Conservation (phyloP, 345 rosid genomes). For the Kernera saxatilis region DNA sequence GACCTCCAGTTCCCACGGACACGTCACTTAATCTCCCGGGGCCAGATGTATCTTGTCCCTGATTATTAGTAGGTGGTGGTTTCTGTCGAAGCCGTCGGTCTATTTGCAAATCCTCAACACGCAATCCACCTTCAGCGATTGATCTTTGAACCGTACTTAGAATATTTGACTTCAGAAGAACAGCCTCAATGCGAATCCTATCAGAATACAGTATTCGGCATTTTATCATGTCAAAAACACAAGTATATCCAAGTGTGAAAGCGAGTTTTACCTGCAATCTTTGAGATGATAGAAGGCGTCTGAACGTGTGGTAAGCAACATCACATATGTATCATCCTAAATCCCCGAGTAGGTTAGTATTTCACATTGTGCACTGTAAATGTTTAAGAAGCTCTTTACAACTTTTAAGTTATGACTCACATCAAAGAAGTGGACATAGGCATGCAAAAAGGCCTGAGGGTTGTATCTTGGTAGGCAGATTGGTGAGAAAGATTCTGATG, state of each 20-base stretch:
- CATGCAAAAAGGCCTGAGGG: slow-evolving; percentile 89
- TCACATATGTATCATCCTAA: slow-evolving; percentile 88
- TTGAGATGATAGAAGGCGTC: slow-evolving; percentile 95
- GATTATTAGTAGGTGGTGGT: slow-evolving; percentile 24
- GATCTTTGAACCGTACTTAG: slow-evolving; percentile 88
- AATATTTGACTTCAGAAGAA: slow-evolving; percentile 81
- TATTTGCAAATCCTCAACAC: slow-evolving; percentile 74
- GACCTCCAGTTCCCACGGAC: slow-evolving; percentile 74
- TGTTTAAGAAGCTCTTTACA: neutral
- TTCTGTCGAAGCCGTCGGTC: slow-evolving; percentile 53
- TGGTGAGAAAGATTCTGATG: slow-evolving; percentile 96
- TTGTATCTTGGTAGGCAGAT: slow-evolving; percentile 98
- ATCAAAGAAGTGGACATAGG: slow-evolving; percentile 89
- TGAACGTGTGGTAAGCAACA: slow-evolving; percentile 90
- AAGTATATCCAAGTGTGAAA: neutral
- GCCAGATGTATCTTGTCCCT: slow-evolving; percentile 32
- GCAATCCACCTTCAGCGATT: slow-evolving; percentile 88
- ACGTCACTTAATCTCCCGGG: slow-evolving; percentile 49
- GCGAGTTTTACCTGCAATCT: slow-evolving; percentile 70
- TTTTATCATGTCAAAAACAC: neutral
- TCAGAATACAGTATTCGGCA: neutral
- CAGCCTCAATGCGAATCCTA: slow-evolving; percentile 76
- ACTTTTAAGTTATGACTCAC: slow-evolving; percentile 49
- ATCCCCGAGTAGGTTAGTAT: slow-evolving; percentile 10
- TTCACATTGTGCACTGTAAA: neutral